phyloP scores from a whole-genome alignment of 148 eudicot species.

The Chenopodium berlandieri region DNA sequence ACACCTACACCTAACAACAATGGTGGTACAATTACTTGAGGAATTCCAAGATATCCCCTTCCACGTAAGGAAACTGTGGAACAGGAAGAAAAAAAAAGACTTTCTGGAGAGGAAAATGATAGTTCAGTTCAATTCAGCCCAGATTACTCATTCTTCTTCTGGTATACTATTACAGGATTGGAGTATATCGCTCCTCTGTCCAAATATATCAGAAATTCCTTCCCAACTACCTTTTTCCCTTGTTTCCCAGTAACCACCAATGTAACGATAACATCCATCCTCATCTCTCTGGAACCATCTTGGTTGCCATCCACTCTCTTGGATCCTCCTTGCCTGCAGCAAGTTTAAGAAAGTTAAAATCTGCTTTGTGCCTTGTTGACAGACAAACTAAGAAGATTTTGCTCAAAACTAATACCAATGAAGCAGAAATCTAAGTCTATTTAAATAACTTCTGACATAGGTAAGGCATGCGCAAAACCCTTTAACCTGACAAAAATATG shows the following conservation, averaged over 20 bases:
- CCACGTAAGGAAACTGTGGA: background rate
- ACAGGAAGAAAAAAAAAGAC: slow-evolving; percentile 7
- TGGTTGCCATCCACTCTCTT: slow-evolving; percentile 96
- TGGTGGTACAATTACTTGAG: slow-evolving; percentile 12
- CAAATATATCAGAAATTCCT: slow-evolving; percentile 72
- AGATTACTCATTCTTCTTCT: slow-evolving; percentile 40
- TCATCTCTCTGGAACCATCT: slow-evolving; percentile 86
- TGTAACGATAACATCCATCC: slow-evolving; percentile 77
- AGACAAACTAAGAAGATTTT: background rate
- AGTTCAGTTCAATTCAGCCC: slow-evolving; percentile 4
- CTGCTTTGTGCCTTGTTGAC: background rate
- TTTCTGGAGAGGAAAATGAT: background rate
- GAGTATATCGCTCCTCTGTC: slow-evolving; percentile 47
- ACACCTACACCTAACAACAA: slow-evolving; percentile 5
- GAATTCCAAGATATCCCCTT: slow-evolving; percentile 3
- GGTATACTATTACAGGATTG: slow-evolving; percentile 27
- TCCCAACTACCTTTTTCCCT: slow-evolving; percentile 69
- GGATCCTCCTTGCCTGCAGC: slow-evolving; percentile 81
- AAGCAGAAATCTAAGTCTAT: background rate
- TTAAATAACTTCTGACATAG: background rate
- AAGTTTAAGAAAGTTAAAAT: background rate
- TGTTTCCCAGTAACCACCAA: slow-evolving; percentile 92
- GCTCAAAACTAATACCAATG: background rate
- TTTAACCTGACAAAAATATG: background rate
- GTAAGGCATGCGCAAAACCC: background rate